Base-by-base conservation (phyloP, 164 flowering plant genomes). In the Vitis rupestris region DNA sequence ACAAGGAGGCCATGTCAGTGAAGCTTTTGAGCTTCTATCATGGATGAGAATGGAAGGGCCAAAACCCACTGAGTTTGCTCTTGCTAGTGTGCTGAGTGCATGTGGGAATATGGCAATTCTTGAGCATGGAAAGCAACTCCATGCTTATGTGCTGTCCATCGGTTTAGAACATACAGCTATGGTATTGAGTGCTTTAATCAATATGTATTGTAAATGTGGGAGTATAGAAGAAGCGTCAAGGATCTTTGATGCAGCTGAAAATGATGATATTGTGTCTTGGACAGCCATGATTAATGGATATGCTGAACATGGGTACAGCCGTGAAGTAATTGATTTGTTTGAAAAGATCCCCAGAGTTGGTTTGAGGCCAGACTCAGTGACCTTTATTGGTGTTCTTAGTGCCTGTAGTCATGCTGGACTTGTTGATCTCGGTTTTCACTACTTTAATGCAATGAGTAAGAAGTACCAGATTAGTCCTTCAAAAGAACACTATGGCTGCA, bases 271-370 rank as follows among this genome's bases (percentile, higher is more conserved):
- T 51, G 84, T 94, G 9, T 85, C 93, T 13, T 94, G 94, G 96
- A 94, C 98, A 12, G 88, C 97, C 74, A 94, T 90, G 97, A 89
- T 94, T 49, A 85, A 84, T 75, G 98, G 98, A 31, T 94, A 80
- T 81, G 97, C 98, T 51, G 97, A 90, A 70, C 98, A 94, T 80
- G 98, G 98, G 2, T 70, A 68, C 66, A 82, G 93, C 82, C 72
- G 74, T 61, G 90, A 90, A 79, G 93, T 96, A 66, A 85, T 94
- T 54, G 72, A 81, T 66, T 77, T 90, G 67, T 94, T 94, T 74
- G 86, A 89, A 70, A 83, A 79, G 74, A 78, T 84, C 74, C 74
- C 74, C n/a, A 48, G n/a, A 14, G 76, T 69, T 30, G 91, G 93
- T 13, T 63, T 92, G 76, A 83, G 57, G 64, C 97, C 97, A 54